Base-by-base conservation (phyloP, 768 basidiomycete genomes). In the Mycena kentingensis region DNA sequence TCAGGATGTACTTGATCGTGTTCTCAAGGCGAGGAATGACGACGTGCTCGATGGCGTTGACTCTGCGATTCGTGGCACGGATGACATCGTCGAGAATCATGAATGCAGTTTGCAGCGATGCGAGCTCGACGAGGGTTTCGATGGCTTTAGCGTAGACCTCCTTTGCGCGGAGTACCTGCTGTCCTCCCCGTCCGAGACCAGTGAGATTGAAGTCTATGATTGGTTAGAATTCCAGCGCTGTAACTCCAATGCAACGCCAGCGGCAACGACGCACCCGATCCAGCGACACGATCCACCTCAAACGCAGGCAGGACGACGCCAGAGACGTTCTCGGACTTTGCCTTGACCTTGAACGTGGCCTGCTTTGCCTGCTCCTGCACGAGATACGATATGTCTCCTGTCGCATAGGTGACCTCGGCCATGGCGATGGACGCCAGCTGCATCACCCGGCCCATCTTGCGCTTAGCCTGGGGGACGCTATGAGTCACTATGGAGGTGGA, bases 71-170 rank as follows among this genome's bases (percentile, higher is more conserved):
- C 31, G 97, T 98, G n/a, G 95, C 93, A 41, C 93, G 90, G 65
- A 99, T 99, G 54, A 98, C 97, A 72, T 98, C 97, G 71, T 99
- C 97, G 31, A 99, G 83, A 60, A 98, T 98, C 51, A 88, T 96
- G 75, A 99, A 99, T 4, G 97, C 97, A 0, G 97, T 98, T 74
- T 98, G 90, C 35, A 99, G 76, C 12, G 93, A 96, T 1, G 97
- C 97, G 29, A 99, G 83, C 70, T 99, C 96, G 32, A 99, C 96
- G 24, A 99, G 79, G 3, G 95, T 97, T 70, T 96, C 95, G 22
- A 98, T 85, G 2, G 97, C 97, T 67, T 98, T 98, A 1, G 96
- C 93, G 63, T 98, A 99, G 8, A 94, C 94, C 65, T 98, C 97
- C 65, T 94, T 91, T n/a, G 93, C 85, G 51, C 88, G 87, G 54